Evolutionary conservation across 768 basidiomycete species (phyloP), one percentile per base, ranked within the genome.

Genomic region (Phanerochaete carnosa): DNA sequence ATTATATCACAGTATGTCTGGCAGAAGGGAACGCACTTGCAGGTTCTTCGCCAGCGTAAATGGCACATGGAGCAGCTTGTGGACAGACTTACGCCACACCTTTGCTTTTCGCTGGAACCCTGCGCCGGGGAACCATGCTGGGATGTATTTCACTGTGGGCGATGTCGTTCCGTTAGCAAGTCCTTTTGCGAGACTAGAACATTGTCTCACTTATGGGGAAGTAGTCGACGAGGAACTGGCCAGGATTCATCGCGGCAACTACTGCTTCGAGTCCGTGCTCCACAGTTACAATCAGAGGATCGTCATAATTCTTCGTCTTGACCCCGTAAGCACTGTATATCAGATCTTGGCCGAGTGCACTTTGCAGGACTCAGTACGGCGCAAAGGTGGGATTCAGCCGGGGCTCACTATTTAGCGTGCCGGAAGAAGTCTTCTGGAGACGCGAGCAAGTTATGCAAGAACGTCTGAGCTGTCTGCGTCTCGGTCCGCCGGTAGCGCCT

Each of bases 241-340:
- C 64, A 6, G 64, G 58, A 23, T 52, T 59, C 12, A 47, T 49
- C n/a, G 62, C 32, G 11, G 59, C 55, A 6, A 55, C 51, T 9
- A 59, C 26, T 2, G 51, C 49, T 16, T 50, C 58, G 11, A 60
- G n/a, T 1, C 58, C 61, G 5, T 51, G 45, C 33, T 66, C 64
- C 3, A 45, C 55, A 3, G 58, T 59, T 26, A 47, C 32, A 23
- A 68, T 60, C 37, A 56, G 61, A 12, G 47, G 51, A 29, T 68
- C 65, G n/a, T 63, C 57, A 22, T 61, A 45, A 12, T 28, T 46
- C 47, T 62, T 25, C 28, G 61, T 47, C 19, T 64, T 61, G 16
- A 62, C 57, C 8, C 62, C 65, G 46, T 66, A 68, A 2, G 60
- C 61, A 11, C 59, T 16, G 35, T 33, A 66, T 65, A 59, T 11